Conservation (phyloP, 1,284 basidiomycete species). For the Ceraceosorus guamensis region DNA sequence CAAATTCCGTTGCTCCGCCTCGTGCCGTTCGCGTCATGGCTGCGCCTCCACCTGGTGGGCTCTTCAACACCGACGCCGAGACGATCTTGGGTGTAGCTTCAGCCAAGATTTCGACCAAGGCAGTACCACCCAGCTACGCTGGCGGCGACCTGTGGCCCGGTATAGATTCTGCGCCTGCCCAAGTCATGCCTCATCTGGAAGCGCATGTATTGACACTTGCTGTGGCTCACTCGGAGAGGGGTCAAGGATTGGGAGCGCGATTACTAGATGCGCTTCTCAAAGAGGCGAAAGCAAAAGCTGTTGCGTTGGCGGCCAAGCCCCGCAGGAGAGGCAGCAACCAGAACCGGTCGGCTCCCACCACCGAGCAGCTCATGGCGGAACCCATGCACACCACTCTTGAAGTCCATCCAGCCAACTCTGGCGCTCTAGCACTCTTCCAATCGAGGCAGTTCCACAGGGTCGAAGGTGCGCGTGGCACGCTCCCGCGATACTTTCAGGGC, state of each 20-base stretch:
- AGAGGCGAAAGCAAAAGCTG: slow-evolving; percentile 16
- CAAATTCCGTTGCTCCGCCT: slow-evolving; percentile 18
- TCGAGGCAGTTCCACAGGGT: slow-evolving; percentile 20
- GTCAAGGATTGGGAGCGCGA: slow-evolving; percentile 31
- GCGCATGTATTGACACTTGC: slow-evolving; percentile 34
- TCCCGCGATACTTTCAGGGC: slow-evolving; percentile 27
- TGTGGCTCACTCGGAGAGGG: slow-evolving; percentile 25
- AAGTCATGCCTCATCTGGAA: slow-evolving; percentile 8
- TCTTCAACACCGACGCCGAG: slow-evolving; percentile 15
- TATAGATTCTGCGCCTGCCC: slow-evolving; percentile 4
- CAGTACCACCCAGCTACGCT: slow-evolving; percentile 4
- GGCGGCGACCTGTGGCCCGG: slow-evolving; percentile 10
- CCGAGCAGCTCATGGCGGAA: slow-evolving; percentile 12
- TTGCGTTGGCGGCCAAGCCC: neutral
- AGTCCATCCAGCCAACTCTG: slow-evolving; percentile 28
- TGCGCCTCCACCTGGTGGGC: slow-evolving; percentile 16
- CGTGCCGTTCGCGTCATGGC: slow-evolving; percentile 25
- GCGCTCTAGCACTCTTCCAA: slow-evolving; percentile 24
- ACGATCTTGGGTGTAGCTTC: slow-evolving; percentile 35
- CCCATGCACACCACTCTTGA: slow-evolving; percentile 21
- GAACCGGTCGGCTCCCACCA: neutral
- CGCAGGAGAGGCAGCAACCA: slow-evolving; percentile 2
- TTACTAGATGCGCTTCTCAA: slow-evolving; percentile 23
- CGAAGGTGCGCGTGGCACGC: slow-evolving; percentile 6
- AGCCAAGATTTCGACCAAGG: slow-evolving; percentile 18